Conservation (phyloP, 148 eudicot genomes). For the Camellia japonica region DNA sequence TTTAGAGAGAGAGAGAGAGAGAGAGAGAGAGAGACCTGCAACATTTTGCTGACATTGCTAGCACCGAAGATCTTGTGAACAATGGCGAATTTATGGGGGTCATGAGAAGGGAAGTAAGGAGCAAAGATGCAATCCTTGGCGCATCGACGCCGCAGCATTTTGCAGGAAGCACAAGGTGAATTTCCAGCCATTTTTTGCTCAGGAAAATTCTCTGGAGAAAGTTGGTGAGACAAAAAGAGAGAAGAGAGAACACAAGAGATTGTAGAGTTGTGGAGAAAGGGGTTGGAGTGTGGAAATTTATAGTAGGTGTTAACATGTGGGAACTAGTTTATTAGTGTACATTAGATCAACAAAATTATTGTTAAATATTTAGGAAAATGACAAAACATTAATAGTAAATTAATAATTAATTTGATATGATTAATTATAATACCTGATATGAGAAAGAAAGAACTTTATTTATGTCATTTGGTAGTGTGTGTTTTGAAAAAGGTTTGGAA, state of each 20-base stretch:
- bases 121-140: conserved; percentile 89
- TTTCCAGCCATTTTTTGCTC: conserved; percentile 49
- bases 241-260: background rate
- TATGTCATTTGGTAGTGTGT: no score
- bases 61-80: conserved; percentile 97
- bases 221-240: conserved; percentile 1
- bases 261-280: conserved; percentile 16
- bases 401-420: background rate
- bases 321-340: conserved; percentile 19
- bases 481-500: conserved; percentile 11
- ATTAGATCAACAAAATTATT: background rate
- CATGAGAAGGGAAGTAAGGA: conserved; percentile 89
- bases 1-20: background rate
- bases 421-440: background rate
- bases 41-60: conserved; percentile 93
- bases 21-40: conserved; percentile 57
- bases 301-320: conserved; percentile 19
- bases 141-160: conserved; percentile 82
- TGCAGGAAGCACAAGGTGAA: conserved; percentile 97
- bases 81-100: conserved; percentile 86
- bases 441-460: background rate
- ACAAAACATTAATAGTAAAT: background rate
- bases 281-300: conserved; percentile 33
- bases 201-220: background rate
- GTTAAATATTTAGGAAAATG: conserved; percentile 10